Evolutionary conservation across 23 red algal species (phyloP), one percentile per base, ranked within the genome.

Genomic region (Agarophyton chilense): DNA sequence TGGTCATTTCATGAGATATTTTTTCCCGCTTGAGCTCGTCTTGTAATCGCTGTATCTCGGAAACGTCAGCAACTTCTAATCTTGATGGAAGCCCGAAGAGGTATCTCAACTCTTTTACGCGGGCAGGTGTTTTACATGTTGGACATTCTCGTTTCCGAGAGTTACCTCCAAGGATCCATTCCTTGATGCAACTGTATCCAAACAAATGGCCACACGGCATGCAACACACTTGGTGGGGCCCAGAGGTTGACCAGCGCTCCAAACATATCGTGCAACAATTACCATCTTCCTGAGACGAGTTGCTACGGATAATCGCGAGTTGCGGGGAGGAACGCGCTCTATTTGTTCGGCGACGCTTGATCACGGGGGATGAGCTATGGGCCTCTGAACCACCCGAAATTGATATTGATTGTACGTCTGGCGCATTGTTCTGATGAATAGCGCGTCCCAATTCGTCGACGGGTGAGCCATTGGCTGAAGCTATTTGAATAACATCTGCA

Each of bases 161-260:
- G 32, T 63, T 31, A 18, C 52, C 28, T 2, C 47, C 44, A 21
- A 31, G 50, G 35, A 96, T 73, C 94, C 94, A 96, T 35, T 85
- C 49, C 14, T 75, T 74, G 47, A 96, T 79, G 76, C 94, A 96
- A n/a, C 19, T 52, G 18, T 77, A 84, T 22, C 94, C 94, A 41
- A 96, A 96, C 2, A 96, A 19, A 61, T 96, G 94, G 2, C 94
- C 94, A 72, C 94, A 96, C 57, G 77, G 70, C 26, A 92, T 52
- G 34, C 94, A 92, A 26, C 72, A 77, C 51, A 92, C 56, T 58
- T 89, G 90, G 42, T 96, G 94, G 26, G 50, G 39, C 26, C 86
- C 86, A 67, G 82, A 52, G 16, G 17, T 64, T 25, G 86, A 34
- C 82, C 88, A 96, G 1, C 19, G 68, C 57, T 91, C 80, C 34